Evolutionary conservation across 352 stramenopile species (phyloP).

Genomic region (Albugo laibachii): DNA sequence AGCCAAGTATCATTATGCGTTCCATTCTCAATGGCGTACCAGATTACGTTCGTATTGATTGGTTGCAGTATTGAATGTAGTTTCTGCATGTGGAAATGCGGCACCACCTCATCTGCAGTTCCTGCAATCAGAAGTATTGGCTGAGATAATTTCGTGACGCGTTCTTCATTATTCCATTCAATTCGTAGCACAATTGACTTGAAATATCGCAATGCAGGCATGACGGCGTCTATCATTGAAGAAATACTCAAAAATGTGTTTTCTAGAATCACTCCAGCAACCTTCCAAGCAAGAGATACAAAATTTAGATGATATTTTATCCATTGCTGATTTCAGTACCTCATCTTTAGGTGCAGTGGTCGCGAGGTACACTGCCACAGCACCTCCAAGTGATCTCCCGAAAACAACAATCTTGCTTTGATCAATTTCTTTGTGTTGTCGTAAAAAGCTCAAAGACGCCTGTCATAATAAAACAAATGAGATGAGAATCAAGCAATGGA

Average conservation of each 20-base stretch:
- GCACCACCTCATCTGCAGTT: slow-evolving; percentile 81
- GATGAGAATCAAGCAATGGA: background rate
- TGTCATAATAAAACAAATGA: background rate
- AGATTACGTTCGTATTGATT: slow-evolving; percentile 15
- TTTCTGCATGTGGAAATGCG: slow-evolving; percentile 73
- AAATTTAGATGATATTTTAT: background rate
- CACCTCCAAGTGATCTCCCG: slow-evolving; percentile 80
- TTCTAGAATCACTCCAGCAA: slow-evolving; percentile 84
- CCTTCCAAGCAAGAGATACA: slow-evolving; percentile 11
- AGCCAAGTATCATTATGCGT: slow-evolving; percentile 92
- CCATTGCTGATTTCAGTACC: slow-evolving; percentile 5
- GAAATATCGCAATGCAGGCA: slow-evolving; percentile 79
- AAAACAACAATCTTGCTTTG: slow-evolving; percentile 79
- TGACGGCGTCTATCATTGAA: slow-evolving; percentile 85
- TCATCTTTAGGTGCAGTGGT: slow-evolving; percentile 38
- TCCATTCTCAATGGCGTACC: slow-evolving; percentile 67
- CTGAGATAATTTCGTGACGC: slow-evolving; percentile 37
- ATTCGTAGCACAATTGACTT: slow-evolving; percentile 84
- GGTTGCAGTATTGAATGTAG: slow-evolving; percentile 52
- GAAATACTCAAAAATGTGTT: slow-evolving; percentile 91
- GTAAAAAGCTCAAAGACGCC: background rate
- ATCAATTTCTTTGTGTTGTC: slow-evolving; percentile 42
- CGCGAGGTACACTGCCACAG: slow-evolving; percentile 82
- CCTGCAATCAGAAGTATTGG: slow-evolving; percentile 86
- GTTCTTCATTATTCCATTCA: slow-evolving; percentile 65